Percentiles rank a stretch among this genome's conserved stretches.
These are phyloP conservation scores for Citrullus colocynthis DNA, from an alignment of 306 rosid genomes.

Conservation along the genomic window DNA sequence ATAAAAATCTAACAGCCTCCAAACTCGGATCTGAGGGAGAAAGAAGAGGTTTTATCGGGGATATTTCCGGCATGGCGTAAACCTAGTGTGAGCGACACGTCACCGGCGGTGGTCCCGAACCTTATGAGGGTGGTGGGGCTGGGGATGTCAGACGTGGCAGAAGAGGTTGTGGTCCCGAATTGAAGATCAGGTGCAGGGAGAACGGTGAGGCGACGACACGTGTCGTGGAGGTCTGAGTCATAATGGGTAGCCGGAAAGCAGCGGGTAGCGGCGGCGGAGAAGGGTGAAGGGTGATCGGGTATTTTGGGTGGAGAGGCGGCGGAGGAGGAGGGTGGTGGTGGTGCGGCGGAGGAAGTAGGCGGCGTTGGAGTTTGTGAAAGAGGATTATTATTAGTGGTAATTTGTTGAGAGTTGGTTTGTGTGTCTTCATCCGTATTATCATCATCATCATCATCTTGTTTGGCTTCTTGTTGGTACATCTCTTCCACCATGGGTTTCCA, in stretches of 20 bases:
- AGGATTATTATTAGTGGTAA: not conserved
- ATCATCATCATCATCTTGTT: slow-evolving; percentile 19
- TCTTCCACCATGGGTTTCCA: slow-evolving; percentile 99
- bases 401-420: slow-evolving; percentile 16
- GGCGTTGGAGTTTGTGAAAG: slow-evolving; percentile 53
- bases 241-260: slow-evolving; percentile 14
- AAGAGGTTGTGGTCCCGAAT: slow-evolving; percentile 45
- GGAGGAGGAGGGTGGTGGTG: slow-evolving; percentile 12
- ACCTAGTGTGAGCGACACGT: slow-evolving; percentile 96
- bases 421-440: not conserved
- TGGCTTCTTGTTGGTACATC: slow-evolving; percentile 90
- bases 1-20: slow-evolving; percentile 37
- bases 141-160: slow-evolving; percentile 30
- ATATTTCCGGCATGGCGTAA: slow-evolving; percentile 86
- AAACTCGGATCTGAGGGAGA: slow-evolving; percentile 61
- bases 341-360: slow-evolving; percentile 1
- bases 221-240: slow-evolving; percentile 26
- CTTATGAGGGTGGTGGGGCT: slow-evolving; percentile 61
- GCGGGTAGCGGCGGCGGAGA: slow-evolving; percentile 22
- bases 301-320: slow-evolving; percentile 23
- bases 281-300: slow-evolving; percentile 19
- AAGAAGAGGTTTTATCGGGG: slow-evolving; percentile 50
- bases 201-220: slow-evolving; percentile 48
- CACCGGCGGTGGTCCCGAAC: slow-evolving; percentile 82
- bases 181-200: slow-evolving; percentile 30